These are phyloP conservation scores for Colletotrichum chlorophyti DNA, from an alignment of 2,329 filamentous ascomycete genomes.

Conservation along the genomic window DNA sequence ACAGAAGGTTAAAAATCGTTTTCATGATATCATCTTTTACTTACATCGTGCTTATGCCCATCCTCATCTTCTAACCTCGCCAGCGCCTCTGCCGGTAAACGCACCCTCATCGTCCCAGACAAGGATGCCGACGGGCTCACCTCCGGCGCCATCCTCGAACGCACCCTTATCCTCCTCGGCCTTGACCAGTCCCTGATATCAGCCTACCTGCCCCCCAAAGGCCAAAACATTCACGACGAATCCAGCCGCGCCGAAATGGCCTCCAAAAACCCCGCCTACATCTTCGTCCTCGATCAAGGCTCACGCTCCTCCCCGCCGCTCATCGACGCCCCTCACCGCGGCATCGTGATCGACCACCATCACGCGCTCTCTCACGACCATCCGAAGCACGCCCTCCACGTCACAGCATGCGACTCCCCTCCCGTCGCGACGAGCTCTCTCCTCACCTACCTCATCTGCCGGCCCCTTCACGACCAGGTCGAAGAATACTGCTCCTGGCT, in stretches of 20 bases:
- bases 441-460: constrained; percentile 69
- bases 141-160: constrained; percentile 67
- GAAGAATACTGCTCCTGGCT: constrained; percentile 62
- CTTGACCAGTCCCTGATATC: constrained; percentile 58
- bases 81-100: constrained; percentile 58
- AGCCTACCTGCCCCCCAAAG: constrained; percentile 66
- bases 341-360: constrained; percentile 72
- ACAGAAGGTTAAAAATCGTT: too few relatives aligned
- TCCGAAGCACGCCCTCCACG: constrained; percentile 58
- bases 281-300: constrained; percentile 48
- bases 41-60: not conserved
- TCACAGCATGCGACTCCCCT: constrained; percentile 69
- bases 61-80: constrained; percentile 8
- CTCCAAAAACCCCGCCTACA: constrained; percentile 46
- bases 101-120: constrained; percentile 68
- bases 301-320: constrained; percentile 53
- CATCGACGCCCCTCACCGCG: constrained; percentile 54
- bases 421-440: constrained; percentile 71
- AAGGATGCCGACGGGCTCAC: constrained; percentile 74
- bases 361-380: constrained; percentile 61
- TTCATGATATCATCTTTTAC: too few relatives aligned
- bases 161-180: constrained; percentile 65
- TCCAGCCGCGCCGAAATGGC: constrained; percentile 59
- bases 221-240: constrained; percentile 62
- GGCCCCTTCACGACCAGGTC: constrained; percentile 59